Evolutionary conservation across 352 stramenopile species (phyloP), one percentile per base, ranked within the genome.

Genomic region (Pythium monospermum): DNA sequence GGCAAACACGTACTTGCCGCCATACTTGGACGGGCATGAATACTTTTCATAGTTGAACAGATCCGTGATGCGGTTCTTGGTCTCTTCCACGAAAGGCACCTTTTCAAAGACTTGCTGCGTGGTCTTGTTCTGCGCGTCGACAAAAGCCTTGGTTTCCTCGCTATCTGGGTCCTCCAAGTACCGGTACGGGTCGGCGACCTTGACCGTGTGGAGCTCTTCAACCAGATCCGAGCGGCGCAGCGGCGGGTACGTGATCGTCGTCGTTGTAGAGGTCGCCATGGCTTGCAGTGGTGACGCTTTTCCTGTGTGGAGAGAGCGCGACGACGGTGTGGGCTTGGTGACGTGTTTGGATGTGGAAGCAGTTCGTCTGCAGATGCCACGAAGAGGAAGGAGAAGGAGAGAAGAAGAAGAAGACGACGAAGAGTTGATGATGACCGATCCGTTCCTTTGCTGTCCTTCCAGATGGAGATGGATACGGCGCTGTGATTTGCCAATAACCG

Each of bases 41-140:
- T 71, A 94, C 57, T 94, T 94, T 59, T 94, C 84, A 50, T 95
- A 95, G 66, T 93, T 87, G 64, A 91, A 96, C 0, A 94, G 68
- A 42, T 93, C 77, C 32, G 76, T 91, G 59, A 94, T 71, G 28
- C 84, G 77, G 41, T 66, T 53, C 56, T 90, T 87, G 27, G 77
- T 89, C 49, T 90, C 79, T 12, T 69, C 60, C n/a, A 89, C 64
- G 57, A 65, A 85, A 36, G 73, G 82, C 31, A 92, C 60, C 23
- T 87, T 49, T 33, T 64, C 51, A 39, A 92, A 78, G 28, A 88
- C 73, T 19, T 77, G 50, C 56, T 87, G 71, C 28, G 81, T 88
- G 27, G 76, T 64, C 39, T 69, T 63, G 61, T 88, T 94, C 59
- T 96, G 80, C 18, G 76, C 58, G 16, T 76, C 66, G 18, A 96